Percentiles rank a stretch among this genome's conserved stretches.
Conservation (phyloP, 2,329 filamentous ascomycete genomes). For the Aspergillus novofumigatus region DNA sequence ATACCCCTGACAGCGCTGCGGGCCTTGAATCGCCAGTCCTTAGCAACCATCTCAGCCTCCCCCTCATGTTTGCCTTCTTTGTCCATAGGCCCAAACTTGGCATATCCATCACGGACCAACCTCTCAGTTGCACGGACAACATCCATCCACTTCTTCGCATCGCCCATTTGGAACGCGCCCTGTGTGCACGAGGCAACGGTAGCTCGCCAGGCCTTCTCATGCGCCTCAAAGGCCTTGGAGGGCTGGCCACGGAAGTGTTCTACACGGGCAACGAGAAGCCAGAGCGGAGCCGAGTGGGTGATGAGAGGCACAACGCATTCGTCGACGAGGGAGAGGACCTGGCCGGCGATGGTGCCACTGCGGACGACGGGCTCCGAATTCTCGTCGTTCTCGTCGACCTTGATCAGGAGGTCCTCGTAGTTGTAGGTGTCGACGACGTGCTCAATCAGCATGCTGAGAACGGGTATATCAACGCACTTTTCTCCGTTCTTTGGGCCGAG, state of each 20-base stretch:
- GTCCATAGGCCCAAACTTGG: constrained; percentile 66
- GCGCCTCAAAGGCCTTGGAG: constrained; percentile 68
- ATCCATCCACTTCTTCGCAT: constrained; percentile 62
- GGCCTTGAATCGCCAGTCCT: constrained; percentile 84
- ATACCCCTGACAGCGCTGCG: constrained; percentile 79
- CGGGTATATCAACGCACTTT: constrained; percentile 68
- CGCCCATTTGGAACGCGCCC: constrained; percentile 49
- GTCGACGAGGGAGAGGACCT: constrained; percentile 68
- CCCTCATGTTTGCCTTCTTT: constrained; percentile 50
- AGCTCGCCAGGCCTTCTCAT: constrained; percentile 86
- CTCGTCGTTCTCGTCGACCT: constrained; percentile 30
- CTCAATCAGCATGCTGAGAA: constrained; percentile 68
- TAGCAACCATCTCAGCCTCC: constrained; percentile 61
- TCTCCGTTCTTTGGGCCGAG: constrained; percentile 65
- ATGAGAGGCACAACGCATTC: constrained; percentile 74
- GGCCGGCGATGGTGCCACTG: constrained; percentile 50
- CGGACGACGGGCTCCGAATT: constrained; percentile 35
- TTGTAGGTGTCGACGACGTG: constrained; percentile 57
- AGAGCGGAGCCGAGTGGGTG: constrained; percentile 71
- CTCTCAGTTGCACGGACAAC: constrained; percentile 76
- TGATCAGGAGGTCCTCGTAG: constrained; percentile 35
- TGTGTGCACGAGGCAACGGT: constrained; percentile 46
- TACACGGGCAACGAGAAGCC: constrained; percentile 68
- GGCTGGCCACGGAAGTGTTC: constrained; percentile 71
- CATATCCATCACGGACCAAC: constrained; percentile 70